Evolutionary conservation across 768 basidiomycete genomes (phyloP).

Genomic region (Phanerochaete carnosa): DNA sequence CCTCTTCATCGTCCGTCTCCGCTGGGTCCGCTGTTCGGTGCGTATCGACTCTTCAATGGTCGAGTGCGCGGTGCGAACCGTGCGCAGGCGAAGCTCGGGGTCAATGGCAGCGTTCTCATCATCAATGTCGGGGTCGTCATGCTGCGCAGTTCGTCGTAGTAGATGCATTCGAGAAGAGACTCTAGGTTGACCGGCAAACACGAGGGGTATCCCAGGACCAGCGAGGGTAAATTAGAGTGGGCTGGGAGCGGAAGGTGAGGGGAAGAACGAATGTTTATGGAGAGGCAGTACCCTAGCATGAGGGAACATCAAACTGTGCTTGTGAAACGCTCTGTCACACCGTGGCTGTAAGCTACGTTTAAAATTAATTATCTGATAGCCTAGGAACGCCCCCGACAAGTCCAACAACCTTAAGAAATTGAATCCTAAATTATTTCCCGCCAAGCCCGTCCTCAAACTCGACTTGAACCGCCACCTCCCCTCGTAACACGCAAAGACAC

Average conservation of each 20-base stretch:
- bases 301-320: background rate
- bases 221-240: conserved; percentile 24
- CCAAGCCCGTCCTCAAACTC: too few species aligned
- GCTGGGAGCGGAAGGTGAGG: conserved; percentile 1
- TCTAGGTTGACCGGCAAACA: conserved; percentile 20
- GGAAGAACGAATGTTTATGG: background rate
- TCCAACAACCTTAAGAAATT: too few species aligned
- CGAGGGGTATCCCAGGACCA: conserved; percentile 25
- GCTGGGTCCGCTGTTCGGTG: conserved; percentile 67
- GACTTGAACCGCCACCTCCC: too few species aligned
- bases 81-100: conserved; percentile 82
- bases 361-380: background rate
- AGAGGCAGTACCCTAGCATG: background rate
- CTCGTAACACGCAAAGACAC: too few species aligned
- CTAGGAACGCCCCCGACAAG: background rate
- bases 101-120: conserved; percentile 66
- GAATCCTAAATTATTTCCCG: too few species aligned
- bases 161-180: conserved; percentile 31
- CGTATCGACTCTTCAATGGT: conserved; percentile 85
- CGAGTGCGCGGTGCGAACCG: conserved; percentile 90
- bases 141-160: conserved; percentile 34
- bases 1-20: conserved; percentile 45
- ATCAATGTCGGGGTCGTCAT: conserved; percentile 32
- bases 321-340: background rate
- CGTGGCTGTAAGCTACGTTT: background rate